Conservation (phyloP, 768 basidiomycete genomes). For the Hericium coralloides region DNA sequence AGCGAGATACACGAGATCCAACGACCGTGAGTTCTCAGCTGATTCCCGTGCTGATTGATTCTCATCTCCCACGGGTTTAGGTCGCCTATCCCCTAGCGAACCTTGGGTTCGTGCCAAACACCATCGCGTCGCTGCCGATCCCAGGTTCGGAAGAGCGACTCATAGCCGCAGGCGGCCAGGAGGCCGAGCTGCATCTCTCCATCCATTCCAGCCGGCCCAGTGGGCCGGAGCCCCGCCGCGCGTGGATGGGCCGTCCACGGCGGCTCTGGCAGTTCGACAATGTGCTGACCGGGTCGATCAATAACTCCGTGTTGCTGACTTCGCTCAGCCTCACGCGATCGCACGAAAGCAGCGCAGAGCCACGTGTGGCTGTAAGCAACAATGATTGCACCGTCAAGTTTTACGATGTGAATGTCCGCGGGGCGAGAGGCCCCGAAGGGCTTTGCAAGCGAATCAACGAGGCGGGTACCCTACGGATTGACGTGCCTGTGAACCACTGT, state of each 20-base stretch:
- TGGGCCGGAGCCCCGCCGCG: slow-evolving; percentile 4
- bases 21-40: slow-evolving; percentile 31
- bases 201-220: slow-evolving; percentile 25
- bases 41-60: neutral
- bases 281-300: slow-evolving; percentile 59
- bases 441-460: slow-evolving; percentile 34
- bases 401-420: slow-evolving; percentile 61
- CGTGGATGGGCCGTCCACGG: slow-evolving; percentile 12
- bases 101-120: slow-evolving; percentile 53
- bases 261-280: slow-evolving; percentile 46
- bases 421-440: slow-evolving; percentile 20
- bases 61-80: slow-evolving; percentile 6
- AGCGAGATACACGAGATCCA: slow-evolving; percentile 46
- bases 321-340: slow-evolving; percentile 53
- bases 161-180: slow-evolving; percentile 71
- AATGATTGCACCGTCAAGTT: slow-evolving; percentile 80
- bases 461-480: slow-evolving; percentile 46
- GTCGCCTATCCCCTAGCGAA: slow-evolving; percentile 39
- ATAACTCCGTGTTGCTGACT: slow-evolving; percentile 69
- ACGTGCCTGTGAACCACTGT: slow-evolving; percentile 81
- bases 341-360: slow-evolving; percentile 58
- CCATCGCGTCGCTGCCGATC: slow-evolving; percentile 47
- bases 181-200: slow-evolving; percentile 63
- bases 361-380: slow-evolving; percentile 74
- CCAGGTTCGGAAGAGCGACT: slow-evolving; percentile 44